Percentiles rank a stretch among this genome's conserved stretches.
phyloP scores from a whole-genome alignment of 768 basidiomycete species.

The Phallus indusiatus region DNA sequence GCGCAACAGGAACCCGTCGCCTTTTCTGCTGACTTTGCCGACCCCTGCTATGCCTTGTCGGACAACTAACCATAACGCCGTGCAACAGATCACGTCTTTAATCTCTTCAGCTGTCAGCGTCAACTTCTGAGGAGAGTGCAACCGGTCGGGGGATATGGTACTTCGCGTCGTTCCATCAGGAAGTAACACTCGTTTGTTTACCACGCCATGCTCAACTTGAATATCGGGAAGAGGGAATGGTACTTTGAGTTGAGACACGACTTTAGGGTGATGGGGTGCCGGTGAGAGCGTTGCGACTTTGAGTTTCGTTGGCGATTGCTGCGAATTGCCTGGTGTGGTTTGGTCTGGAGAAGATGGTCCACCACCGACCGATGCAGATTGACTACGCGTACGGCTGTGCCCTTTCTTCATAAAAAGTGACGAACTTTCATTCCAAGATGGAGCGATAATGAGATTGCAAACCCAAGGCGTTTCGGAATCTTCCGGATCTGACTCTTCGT shows the following conservation, averaged over 20 bases:
- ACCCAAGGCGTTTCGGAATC: constrained; percentile 97
- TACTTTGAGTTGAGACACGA: constrained; percentile 84
- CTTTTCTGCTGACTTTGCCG: constrained; percentile 68
- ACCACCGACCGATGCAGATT: not conserved
- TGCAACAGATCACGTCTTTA: constrained; percentile 84
- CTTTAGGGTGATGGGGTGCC: constrained; percentile 93
- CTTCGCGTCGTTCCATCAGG: constrained; percentile 18
- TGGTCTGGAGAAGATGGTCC: not conserved
- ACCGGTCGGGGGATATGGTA: not conserved
- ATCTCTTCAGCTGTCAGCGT: constrained; percentile 82
- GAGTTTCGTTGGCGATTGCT: constrained; percentile 20
- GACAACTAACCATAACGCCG: constrained; percentile 85
- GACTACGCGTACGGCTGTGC: not conserved
- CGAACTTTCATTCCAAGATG: not conserved
- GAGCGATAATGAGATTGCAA: constrained; percentile 59
- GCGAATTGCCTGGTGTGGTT: constrained; percentile 11
- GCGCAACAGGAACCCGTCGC: constrained; percentile 65
- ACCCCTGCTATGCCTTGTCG: constrained; percentile 90
- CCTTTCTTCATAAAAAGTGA: not conserved
- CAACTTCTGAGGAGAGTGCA: constrained; percentile 31
- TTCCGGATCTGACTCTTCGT: constrained; percentile 85
- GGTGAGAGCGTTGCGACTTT: constrained; percentile 83
- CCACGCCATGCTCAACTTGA: constrained; percentile 50
- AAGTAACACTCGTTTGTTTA: constrained; percentile 40
- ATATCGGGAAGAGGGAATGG: constrained; percentile 84